A percentile compares a stretch with the other conserved stretches of the same genome.
phyloP scores from a whole-genome alignment of 495 filamentous ascomycete genomes.

The Penicillium simplicissimum region DNA sequence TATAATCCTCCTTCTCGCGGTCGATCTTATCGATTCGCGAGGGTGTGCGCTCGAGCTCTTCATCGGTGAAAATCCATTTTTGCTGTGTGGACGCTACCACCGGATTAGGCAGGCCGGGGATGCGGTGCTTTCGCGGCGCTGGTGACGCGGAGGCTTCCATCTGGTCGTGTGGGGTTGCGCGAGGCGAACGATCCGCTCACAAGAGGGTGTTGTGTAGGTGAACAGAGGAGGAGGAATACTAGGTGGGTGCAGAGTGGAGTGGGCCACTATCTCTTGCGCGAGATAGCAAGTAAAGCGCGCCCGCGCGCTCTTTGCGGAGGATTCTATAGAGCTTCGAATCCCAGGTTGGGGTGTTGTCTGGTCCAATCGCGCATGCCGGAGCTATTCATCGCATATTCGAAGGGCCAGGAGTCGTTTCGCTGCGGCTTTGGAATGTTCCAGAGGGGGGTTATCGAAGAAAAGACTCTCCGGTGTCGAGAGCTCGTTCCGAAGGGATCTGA shows the following conservation, averaged over 20 bases:
- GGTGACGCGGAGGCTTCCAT: conserved; percentile 40
- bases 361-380: conserved; percentile 25
- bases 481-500: neutral
- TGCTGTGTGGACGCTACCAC: conserved; percentile 55
- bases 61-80: conserved; percentile 90
- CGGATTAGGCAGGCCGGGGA: conserved; percentile 49
- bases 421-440: neutral
- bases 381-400: conserved; percentile 29
- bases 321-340: conserved; percentile 12
- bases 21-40: conserved; percentile 81
- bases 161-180: neutral
- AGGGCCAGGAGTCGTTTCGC: neutral
- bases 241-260: neutral
- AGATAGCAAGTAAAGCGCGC: conserved; percentile 16
- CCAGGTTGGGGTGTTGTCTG: conserved; percentile 15
- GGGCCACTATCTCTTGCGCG: neutral
- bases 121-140: conserved; percentile 37
- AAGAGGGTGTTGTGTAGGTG: neutral
- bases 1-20: conserved; percentile 69
- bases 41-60: conserved; percentile 78
- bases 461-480: neutral
- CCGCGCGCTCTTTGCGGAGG: conserved; percentile 17
- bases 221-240: neutral
- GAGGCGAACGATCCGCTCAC: neutral
- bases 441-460: neutral